These are phyloP conservation scores for Suillus hirtellus DNA, from an alignment of 768 basidiomycete genomes.

Conservation along the genomic window DNA sequence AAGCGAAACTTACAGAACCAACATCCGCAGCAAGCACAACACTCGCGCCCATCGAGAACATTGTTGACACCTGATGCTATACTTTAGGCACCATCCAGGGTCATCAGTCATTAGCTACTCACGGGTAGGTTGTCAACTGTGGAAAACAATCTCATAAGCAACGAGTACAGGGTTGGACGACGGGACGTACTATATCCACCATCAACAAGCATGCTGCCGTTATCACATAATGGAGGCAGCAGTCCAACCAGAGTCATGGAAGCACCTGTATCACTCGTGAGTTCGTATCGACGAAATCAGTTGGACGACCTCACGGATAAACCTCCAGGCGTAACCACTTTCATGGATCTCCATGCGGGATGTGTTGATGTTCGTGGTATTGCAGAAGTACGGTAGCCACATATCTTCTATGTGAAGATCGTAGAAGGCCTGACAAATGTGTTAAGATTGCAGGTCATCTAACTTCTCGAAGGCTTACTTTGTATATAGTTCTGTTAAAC, in stretches of 20 bases:
- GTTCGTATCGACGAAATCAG: neutral
- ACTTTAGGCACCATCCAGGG: slow-evolving; percentile 9
- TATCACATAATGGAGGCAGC: slow-evolving; percentile 91
- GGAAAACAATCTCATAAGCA: slow-evolving; percentile 12
- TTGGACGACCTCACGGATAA: slow-evolving; percentile 60
- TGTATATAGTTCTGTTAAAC: slow-evolving; percentile 93
- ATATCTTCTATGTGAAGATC: slow-evolving; percentile 95
- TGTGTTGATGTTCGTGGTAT: slow-evolving; percentile 95
- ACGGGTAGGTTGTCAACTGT: slow-evolving; percentile 90
- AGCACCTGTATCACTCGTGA: slow-evolving; percentile 55
- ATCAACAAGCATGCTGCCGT: slow-evolving; percentile 90
- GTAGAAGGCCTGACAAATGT: slow-evolving; percentile 68
- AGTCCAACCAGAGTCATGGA: slow-evolving; percentile 98
- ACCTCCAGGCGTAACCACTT: slow-evolving; percentile 98
- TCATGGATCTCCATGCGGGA: slow-evolving; percentile 97
- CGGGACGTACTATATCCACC: slow-evolving; percentile 74
- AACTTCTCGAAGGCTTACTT: slow-evolving; percentile 43
- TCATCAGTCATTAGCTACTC: slow-evolving; percentile 20
- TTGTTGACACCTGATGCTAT: slow-evolving; percentile 71
- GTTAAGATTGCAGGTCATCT: slow-evolving; percentile 15
- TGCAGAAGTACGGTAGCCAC: slow-evolving; percentile 99
- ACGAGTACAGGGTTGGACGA: slow-evolving; percentile 12
- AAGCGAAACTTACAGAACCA: slow-evolving; percentile 62
- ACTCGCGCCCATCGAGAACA: slow-evolving; percentile 89
- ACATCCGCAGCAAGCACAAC: slow-evolving; percentile 94